Evolutionary conservation across 2,329 filamentous ascomycete genomes (phyloP), one percentile per base, ranked within the genome.

Genomic region (Hymenoscyphus fructigenus): DNA sequence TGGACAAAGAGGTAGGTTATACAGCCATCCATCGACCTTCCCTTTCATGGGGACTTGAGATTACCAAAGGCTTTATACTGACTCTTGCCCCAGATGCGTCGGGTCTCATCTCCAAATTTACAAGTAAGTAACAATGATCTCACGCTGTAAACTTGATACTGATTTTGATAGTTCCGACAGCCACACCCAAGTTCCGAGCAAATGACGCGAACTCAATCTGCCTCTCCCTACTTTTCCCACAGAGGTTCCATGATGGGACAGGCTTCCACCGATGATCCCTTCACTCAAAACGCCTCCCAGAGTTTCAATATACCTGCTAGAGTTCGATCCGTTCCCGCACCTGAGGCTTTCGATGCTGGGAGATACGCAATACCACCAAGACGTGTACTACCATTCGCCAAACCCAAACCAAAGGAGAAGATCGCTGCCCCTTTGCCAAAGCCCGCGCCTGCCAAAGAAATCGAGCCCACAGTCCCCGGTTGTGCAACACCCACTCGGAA

Each of bases 1-100:
- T 68, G 26, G 67, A 68, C 38, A 66, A 59, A 64, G 64, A 68
- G 50, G 71, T 72, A 64, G n/a, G 38, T 32, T 36, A 23, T 29
- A 7, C 10, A 36, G 10, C 34, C 34, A 36, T 36, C 10, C 14
- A 36, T 36, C 14, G 34, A 36, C 1, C 9, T 36, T 36, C 23
- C 12, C 23, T 23, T 50, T 3, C 44, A 23, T 50, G 2, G 10
- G 5, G 6, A 23, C 44, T 50, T 23, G n/a, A 23, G 44, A 23
- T 6, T 47, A 5, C 17, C 5, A 50, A 23, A 23, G 20, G 9
- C 15, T 44, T 10, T 23, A 7, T 20, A 60, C 60, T 62, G 20
- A 63, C 6, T 57, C 10, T 41, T 7, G 3, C 20, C n/a, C 28
- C n/a, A 63, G 57, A 38, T 41, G 6, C 61, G 41, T 9, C 56